Base-by-base conservation (phyloP, 495 filamentous ascomycete species). In the Pseudoneurospora amorphoporcata region DNA sequence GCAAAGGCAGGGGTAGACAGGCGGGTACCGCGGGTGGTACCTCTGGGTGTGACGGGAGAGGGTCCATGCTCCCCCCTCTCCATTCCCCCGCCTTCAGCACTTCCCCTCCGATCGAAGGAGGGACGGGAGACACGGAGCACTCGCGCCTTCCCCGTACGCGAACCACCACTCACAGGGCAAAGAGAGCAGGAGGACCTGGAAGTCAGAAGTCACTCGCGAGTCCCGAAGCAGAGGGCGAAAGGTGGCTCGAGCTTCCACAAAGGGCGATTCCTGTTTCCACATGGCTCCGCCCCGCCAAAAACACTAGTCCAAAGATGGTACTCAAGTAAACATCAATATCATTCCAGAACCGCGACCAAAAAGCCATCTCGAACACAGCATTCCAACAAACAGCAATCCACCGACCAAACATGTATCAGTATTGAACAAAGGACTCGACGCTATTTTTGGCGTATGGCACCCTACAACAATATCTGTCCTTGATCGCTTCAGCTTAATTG, bases 221-320 rank as follows among this genome's bases (percentile, higher is more conserved):
- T 65, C 53, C 53, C 53, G 53, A 35, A 65, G 53, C 53, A 65
- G 29, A 61, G 14, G 5, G 29, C 53, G 29, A 14, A 37, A 8
- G 14, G 29, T 65, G 53, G 53, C 7, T 3, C 29, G 53, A 65
- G 53, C 53, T 35, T 65, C 14, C 8, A 0, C 3, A 6, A 65
- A 8, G 47, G 29, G 53, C 53, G 14, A 37, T 65, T 65, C 53
- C 53, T 16, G 53, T 8, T 65, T 37, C 29, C 53, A 35, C n/a
- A 8, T 70, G 9, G 32, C 35, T 32, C 45, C 38, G 16, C 42
- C 37, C 39, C n/a, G 7, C 35, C 3, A 19, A 32, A 35, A 19
- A n/a, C 61, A n/a, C 74, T 74, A 75, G 39, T 38, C 74, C 71
- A 32, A 72, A 70, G 74, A 42, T 8, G 73, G 73, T 72, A 76